Conservation (phyloP, 306 rosid species). For the Lablab purpureus region DNA sequence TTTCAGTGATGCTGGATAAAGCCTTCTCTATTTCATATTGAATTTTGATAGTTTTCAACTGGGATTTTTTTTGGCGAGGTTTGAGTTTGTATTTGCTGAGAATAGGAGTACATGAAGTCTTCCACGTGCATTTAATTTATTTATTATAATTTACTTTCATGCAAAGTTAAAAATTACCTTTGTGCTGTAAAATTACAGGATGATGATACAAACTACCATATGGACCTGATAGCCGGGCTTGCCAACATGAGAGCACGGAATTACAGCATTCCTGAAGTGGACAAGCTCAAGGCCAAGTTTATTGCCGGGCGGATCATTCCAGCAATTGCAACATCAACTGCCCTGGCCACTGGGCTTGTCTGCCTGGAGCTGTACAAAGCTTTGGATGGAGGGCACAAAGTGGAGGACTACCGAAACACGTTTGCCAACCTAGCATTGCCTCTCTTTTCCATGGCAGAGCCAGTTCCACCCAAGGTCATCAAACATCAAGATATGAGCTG, state of each 20-base stretch:
- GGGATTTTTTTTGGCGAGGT: slow-evolving; percentile 16
- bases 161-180: not conserved
- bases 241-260: slow-evolving; percentile 99
- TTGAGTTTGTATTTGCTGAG: slow-evolving; percentile 29
- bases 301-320: slow-evolving; percentile 98
- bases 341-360: slow-evolving; percentile 98
- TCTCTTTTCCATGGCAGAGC: slow-evolving; percentile 94
- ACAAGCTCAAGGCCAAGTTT: slow-evolving; percentile 96
- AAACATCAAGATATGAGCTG: slow-evolving; percentile 89
- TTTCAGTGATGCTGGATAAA: slow-evolving; percentile 20
- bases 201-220: slow-evolving; percentile 94
- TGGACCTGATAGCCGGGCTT: slow-evolving; percentile 95
- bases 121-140: slow-evolving; percentile 12
- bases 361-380: slow-evolving; percentile 94
- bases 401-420: slow-evolving; percentile 93
- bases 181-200: slow-evolving; percentile 65
- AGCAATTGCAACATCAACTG: slow-evolving; percentile 96
- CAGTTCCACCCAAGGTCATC: slow-evolving; percentile 88
- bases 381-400: slow-evolving; percentile 79
- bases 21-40: slow-evolving; percentile 6
- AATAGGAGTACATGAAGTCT: not conserved
- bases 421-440: slow-evolving; percentile 95
- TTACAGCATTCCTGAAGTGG: slow-evolving; percentile 95
- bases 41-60: slow-evolving; percentile 7
- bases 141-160: not conserved